Conservation (phyloP, 2,329 filamentous ascomycete genomes). For the Balansia obtecta region DNA sequence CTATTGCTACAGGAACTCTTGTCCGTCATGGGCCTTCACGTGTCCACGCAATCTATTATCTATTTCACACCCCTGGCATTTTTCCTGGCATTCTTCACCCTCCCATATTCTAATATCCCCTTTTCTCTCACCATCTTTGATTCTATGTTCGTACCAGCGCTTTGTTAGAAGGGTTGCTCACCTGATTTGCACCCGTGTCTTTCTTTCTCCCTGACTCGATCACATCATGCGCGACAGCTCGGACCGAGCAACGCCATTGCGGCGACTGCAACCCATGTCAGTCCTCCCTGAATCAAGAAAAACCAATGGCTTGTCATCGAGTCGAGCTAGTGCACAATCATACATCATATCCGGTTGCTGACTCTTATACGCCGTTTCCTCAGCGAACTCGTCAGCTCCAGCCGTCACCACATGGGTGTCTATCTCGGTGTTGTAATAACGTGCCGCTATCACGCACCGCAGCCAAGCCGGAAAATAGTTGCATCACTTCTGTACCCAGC, state of each 20-base stretch:
- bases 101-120: background rate
- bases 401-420: constrained; percentile 33
- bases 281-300: background rate
- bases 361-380: constrained; percentile 5
- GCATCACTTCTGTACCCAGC: constrained; percentile 22
- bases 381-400: constrained; percentile 33
- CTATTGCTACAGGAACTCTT: too few species aligned
- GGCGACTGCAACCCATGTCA: background rate
- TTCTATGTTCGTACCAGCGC: background rate
- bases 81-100: too few species aligned
- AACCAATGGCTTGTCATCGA: too few species aligned
- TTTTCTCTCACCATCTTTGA: background rate
- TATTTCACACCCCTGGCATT: too few species aligned
- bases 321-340: background rate
- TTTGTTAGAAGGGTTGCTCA: background rate
- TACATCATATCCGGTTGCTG: background rate
- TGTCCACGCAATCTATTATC: too few species aligned
- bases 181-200: background rate
- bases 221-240: background rate
- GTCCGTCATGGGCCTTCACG: too few species aligned
- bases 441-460: constrained; percentile 25
- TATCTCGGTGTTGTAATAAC: constrained; percentile 34
- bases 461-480: background rate
- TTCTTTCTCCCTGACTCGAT: background rate
- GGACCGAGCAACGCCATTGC: background rate